These are phyloP conservation scores for Pterocarpus santalinus DNA, from an alignment of 306 rosid species.

Conservation along the genomic window DNA sequence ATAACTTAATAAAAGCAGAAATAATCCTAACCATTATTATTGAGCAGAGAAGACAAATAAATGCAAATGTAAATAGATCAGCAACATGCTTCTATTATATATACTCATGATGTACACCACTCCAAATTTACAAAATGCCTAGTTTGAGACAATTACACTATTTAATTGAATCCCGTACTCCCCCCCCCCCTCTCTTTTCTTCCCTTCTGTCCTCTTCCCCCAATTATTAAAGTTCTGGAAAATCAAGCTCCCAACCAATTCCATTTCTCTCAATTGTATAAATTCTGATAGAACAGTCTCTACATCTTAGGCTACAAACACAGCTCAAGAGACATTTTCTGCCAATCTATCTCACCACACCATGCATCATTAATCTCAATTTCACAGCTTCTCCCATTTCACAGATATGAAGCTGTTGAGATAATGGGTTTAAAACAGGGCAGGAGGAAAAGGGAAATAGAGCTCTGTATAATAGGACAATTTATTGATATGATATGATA, in stretches of 20 bases:
- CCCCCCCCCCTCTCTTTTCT: too few species aligned
- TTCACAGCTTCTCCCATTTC: background rate
- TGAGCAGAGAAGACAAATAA: too few species aligned
- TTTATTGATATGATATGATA: background rate
- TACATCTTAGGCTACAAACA: slow-evolving; percentile 11
- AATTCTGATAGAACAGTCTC: background rate
- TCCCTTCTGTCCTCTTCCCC: background rate
- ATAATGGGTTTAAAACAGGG: background rate
- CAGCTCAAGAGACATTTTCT: slow-evolving; percentile 12
- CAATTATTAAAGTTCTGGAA: slow-evolving; percentile 7
- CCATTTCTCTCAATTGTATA: slow-evolving; percentile 12
- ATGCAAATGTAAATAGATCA: too few species aligned
- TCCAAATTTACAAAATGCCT: slow-evolving; percentile 21
- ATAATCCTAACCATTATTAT: background rate
- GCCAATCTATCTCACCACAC: slow-evolving; percentile 14
- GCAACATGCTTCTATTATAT: slow-evolving; percentile 8
- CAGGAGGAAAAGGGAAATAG: background rate
- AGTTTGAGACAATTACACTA: slow-evolving; percentile 14
- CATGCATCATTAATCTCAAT: slow-evolving; percentile 13
- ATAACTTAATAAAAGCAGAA: slow-evolving; percentile 16
- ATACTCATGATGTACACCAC: slow-evolving; percentile 12
- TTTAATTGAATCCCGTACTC: background rate
- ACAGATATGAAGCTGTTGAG: background rate
- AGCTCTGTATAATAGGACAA: background rate
- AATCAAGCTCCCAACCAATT: slow-evolving; percentile 2